These are phyloP conservation scores for Bondarzewia mesenterica DNA, from an alignment of 1,284 basidiomycete genomes.

Conservation along the genomic window DNA sequence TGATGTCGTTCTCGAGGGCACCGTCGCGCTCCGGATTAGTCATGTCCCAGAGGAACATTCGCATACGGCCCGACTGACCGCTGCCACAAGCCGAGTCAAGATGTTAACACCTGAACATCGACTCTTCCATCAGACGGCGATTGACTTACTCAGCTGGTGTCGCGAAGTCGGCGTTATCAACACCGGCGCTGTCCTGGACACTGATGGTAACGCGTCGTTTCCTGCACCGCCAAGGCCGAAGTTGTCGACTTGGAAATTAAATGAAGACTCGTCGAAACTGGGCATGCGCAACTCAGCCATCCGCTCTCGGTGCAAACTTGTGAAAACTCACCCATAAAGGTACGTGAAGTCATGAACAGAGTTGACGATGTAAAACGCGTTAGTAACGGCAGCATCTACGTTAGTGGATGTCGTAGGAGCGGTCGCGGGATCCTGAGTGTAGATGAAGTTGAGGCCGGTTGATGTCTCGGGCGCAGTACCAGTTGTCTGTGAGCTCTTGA, in stretches of 20 bases:
- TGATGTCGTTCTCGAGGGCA: slow-evolving; percentile 40
- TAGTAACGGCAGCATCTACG: slow-evolving; percentile 37
- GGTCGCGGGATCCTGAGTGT: slow-evolving; percentile 19
- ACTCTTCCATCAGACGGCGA: too few species aligned
- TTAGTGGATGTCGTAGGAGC: slow-evolving; percentile 26
- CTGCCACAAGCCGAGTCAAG: slow-evolving; percentile 9
- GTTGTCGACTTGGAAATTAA: slow-evolving; percentile 40
- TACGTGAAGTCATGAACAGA: slow-evolving; percentile 42
- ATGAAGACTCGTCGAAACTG: slow-evolving; percentile 29
- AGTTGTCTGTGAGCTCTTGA: slow-evolving; percentile 23
- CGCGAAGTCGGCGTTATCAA: slow-evolving; percentile 35
- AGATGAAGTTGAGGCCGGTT: slow-evolving; percentile 30
- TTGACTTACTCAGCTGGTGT: slow-evolving; percentile 32
- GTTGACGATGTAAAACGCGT: slow-evolving; percentile 46
- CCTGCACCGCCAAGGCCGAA: slow-evolving; percentile 31
- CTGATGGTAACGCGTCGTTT: slow-evolving; percentile 33
- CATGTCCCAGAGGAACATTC: slow-evolving; percentile 35
- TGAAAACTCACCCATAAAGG: slow-evolving; percentile 1
- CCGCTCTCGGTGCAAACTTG: neutral
- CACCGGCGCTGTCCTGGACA: slow-evolving; percentile 29
- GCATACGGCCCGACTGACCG: slow-evolving; percentile 30
- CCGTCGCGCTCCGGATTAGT: slow-evolving; percentile 37
- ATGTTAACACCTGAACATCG: too few species aligned
- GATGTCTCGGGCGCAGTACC: slow-evolving; percentile 24
- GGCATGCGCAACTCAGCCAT: slow-evolving; percentile 13